Base-by-base conservation (phyloP, 2,329 filamentous ascomycete genomes). In the Aspergillus ochraceoroseus region DNA sequence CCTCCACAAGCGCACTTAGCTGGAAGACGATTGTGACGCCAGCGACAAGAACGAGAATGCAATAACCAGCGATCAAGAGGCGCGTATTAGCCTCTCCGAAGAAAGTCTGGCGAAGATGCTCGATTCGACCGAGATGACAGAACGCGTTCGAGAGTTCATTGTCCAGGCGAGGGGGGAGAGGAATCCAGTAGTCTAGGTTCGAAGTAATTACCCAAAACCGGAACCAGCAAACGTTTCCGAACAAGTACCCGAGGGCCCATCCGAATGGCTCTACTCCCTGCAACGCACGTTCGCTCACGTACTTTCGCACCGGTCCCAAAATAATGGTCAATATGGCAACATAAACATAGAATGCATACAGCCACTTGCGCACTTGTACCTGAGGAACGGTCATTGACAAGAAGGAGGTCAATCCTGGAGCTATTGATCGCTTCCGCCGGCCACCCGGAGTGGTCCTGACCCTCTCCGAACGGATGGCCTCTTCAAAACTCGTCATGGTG, bases 221-320 rank as follows among this genome's bases (percentile, higher is more conserved):
- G 51, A 95, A 79, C 56, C 72, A 74, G 0, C 77, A 74, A 7
- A 89, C 59, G 53, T 94, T 85, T 8, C 90, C 89, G 46, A 96
- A 77, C 2, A 95, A 69, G 62, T 98, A 98, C 2, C 87, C 83
- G 7, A 95, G 64, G 0, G 87, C 89, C 92, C 92, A 98, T 2
- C 90, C 87, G 30, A 98, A 78, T 0, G 92, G 88, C 54, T 98
- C 92, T 36, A 80, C 70, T 11, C 79, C 80, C 22, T 74, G 58
- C 1, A 98, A 71, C 9, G 87, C 88, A 47, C 76, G 72, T 29
- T 68, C 65, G 26, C 75, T 67, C 34, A 96, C 79, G 51, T 87
- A 84, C 2, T 72, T 70, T 38, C 88, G 78, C 18, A 96, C 75
- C 0, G 81, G 84, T 2, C 80, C 65, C 3, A 95, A 65, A 37